Evolutionary conservation across 257 asterid genomes (phyloP).

Genomic region (Capsicum chinense): DNA sequence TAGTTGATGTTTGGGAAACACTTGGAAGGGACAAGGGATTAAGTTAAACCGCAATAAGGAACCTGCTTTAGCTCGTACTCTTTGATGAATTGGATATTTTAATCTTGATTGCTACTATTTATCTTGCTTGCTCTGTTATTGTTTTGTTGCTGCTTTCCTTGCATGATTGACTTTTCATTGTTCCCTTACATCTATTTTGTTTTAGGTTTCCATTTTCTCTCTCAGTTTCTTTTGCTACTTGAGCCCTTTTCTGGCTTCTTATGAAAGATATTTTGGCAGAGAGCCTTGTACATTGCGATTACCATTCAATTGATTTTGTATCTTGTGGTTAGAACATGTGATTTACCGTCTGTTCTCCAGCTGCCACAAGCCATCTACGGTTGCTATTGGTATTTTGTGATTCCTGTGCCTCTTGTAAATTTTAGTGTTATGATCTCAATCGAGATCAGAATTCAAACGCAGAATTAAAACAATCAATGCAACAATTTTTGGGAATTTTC

Average conservation of each 20-base stretch:
- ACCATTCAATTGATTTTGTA: neutral
- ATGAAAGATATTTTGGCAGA: neutral
- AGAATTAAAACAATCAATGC: too few relatives aligned
- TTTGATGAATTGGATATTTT: neutral
- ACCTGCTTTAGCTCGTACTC: slow-evolving; percentile 7
- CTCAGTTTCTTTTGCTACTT: neutral
- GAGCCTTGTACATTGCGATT: neutral
- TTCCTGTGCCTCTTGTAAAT: neutral
- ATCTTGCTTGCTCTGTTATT: neutral
- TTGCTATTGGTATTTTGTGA: neutral
- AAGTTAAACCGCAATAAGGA: slow-evolving; percentile 23
- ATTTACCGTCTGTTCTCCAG: neutral
- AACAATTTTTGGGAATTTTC: too few relatives aligned
- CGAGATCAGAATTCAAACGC: too few relatives aligned
- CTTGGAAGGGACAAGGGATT: slow-evolving; percentile 1
- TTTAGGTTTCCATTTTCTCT: neutral
- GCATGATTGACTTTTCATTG: neutral
- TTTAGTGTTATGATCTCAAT: neutral
- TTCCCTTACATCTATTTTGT: neutral
- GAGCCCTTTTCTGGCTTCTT: neutral
- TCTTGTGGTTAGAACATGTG: neutral
- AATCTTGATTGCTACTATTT: slow-evolving; percentile 6
- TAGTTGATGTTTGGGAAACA: slow-evolving; percentile 33
- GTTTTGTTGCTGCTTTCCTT: neutral
- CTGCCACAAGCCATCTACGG: neutral